phyloP scores from a whole-genome alignment of 108 stramenopile species.

The Skeletonema potamos region DNA sequence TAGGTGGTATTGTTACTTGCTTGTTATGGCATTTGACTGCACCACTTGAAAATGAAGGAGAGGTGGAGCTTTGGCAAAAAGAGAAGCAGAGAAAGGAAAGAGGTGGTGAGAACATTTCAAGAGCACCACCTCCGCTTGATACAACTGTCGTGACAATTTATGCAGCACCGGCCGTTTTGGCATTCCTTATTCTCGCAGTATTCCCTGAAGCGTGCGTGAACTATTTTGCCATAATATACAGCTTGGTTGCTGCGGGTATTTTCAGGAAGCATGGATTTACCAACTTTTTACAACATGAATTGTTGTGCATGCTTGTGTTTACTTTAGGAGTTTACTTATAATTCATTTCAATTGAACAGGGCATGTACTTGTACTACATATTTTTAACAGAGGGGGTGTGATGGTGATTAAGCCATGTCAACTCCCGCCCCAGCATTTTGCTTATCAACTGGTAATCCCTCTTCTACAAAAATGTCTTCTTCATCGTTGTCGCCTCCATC shows the following conservation, averaged over 20 bases:
- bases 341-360: slow-evolving; percentile 3
- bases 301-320: slow-evolving; percentile 60
- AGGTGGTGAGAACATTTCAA: neutral
- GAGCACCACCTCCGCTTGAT: slow-evolving; percentile 7
- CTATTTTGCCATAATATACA: slow-evolving; percentile 54
- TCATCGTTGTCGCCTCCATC: neutral
- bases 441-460: neutral
- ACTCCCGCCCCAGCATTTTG: neutral
- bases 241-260: slow-evolving; percentile 47
- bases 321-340: slow-evolving; percentile 65
- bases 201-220: slow-evolving; percentile 56
- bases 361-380: neutral
- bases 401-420: neutral
- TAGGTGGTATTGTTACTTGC: slow-evolving; percentile 69
- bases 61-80: slow-evolving; percentile 10
- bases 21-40: slow-evolving; percentile 64
- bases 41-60: slow-evolving; percentile 40
- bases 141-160: slow-evolving; percentile 43
- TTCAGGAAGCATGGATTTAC: slow-evolving; percentile 55
- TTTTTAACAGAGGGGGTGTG: neutral
- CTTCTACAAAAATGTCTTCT: neutral
- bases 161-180: slow-evolving; percentile 52
- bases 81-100: neutral
- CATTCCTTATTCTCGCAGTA: slow-evolving; percentile 54
- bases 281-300: slow-evolving; percentile 66